phyloP scores from a whole-genome alignment of 306 rosid species.

The Psophocarpus tetragonolobus region DNA sequence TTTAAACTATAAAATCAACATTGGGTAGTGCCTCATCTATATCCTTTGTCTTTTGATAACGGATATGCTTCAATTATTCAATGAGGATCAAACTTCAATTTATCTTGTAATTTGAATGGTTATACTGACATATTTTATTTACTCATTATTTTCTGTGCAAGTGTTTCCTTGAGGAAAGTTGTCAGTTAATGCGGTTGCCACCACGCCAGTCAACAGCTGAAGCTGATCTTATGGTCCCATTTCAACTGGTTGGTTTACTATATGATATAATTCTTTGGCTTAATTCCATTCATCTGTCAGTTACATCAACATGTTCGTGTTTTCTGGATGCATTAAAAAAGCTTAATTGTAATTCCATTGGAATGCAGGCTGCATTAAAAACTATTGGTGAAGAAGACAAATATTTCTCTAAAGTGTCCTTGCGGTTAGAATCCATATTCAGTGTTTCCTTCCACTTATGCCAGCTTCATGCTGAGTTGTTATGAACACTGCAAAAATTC shows the following conservation, averaged over 20 bases:
- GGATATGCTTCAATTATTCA: constrained; percentile 8
- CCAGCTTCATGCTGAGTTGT: constrained; percentile 31
- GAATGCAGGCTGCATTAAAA: constrained; percentile 87
- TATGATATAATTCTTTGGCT: constrained; percentile 24
- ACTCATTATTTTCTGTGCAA: constrained; percentile 33
- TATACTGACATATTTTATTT: constrained; percentile 17
- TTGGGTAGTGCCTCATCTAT: constrained; percentile 6
- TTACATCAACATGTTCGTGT: constrained; percentile 24
- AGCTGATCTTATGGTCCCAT: constrained; percentile 97
- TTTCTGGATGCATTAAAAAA: constrained; percentile 21
- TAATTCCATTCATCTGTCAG: constrained; percentile 17
- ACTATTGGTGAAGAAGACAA: constrained; percentile 90
- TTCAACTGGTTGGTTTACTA: constrained; percentile 78
- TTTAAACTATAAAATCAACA: not conserved
- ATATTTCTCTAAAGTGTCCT: constrained; percentile 81
- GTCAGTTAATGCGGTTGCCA: constrained; percentile 90
- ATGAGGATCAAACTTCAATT: not conserved
- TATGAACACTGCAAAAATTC: constrained; percentile 22
- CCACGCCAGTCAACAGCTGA: constrained; percentile 98
- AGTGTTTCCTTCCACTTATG: constrained; percentile 12
- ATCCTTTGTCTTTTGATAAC: constrained; percentile 13
- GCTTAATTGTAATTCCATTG: constrained; percentile 33
- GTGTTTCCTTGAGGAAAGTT: constrained; percentile 99
- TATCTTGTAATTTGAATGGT: constrained; percentile 24
- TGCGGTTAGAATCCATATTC: constrained; percentile 57